phyloP scores from a whole-genome alignment of 2,329 filamentous ascomycete genomes.

The Cladosporium cucumerinum region DNA sequence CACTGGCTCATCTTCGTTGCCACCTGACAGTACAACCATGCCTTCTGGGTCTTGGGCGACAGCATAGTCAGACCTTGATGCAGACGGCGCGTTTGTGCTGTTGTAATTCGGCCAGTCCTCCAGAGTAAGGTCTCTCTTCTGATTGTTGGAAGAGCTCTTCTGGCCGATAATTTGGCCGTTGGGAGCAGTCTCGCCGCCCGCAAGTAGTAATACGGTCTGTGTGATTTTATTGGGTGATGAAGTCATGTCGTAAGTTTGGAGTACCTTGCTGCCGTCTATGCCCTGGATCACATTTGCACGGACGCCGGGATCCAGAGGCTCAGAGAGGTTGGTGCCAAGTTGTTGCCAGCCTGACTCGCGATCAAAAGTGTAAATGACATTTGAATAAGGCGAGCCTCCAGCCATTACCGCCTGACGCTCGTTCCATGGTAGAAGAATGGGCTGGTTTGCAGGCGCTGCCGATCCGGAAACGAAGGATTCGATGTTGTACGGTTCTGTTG shows the following conservation, averaged over 20 bases:
- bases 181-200: slow-evolving; percentile 51
- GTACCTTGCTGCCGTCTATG: slow-evolving; percentile 70
- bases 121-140: slow-evolving; percentile 55
- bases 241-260: slow-evolving; percentile 75
- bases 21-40: slow-evolving; percentile 74
- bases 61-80: slow-evolving; percentile 64
- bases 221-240: slow-evolving; percentile 71
- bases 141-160: slow-evolving; percentile 33
- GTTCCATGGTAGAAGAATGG: slow-evolving; percentile 73
- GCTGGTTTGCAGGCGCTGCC: slow-evolving; percentile 62
- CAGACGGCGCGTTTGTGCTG: slow-evolving; percentile 63
- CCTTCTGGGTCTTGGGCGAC: slow-evolving; percentile 65
- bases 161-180: slow-evolving; percentile 48
- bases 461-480: slow-evolving; percentile 53
- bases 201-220: slow-evolving; percentile 64
- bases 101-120: slow-evolving; percentile 77
- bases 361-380: slow-evolving; percentile 69
- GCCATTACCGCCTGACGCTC: slow-evolving; percentile 68
- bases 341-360: slow-evolving; percentile 62
- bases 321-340: slow-evolving; percentile 61
- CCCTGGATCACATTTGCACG: slow-evolving; percentile 63
- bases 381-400: slow-evolving; percentile 66
- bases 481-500: slow-evolving; percentile 62
- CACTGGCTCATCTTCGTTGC: slow-evolving; percentile 63
- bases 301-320: slow-evolving; percentile 33